These are phyloP conservation scores for Cystofilobasidium bisporidii DNA, from an alignment of 768 basidiomycete species.

Conservation along the genomic window DNA sequence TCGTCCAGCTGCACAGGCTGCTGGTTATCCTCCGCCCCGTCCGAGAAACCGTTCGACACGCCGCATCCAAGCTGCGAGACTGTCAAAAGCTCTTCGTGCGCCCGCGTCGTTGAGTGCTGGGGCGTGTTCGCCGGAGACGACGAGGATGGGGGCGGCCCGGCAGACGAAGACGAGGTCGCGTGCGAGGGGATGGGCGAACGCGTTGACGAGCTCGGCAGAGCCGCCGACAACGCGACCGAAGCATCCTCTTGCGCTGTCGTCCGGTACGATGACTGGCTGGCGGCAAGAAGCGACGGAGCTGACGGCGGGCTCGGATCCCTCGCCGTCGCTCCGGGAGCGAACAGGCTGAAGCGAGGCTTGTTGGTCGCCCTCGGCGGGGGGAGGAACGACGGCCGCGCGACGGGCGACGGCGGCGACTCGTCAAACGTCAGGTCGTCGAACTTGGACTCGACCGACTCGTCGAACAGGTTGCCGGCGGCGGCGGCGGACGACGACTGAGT, in stretches of 20 bases:
- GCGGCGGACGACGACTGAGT: not conserved
- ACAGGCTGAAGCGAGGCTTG: not conserved
- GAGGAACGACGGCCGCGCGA: not conserved
- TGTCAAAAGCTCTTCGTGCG: not conserved
- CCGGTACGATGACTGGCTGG: too few relatives aligned
- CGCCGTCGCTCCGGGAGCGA: not conserved
- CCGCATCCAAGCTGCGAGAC: not conserved
- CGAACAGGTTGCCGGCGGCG: not conserved
- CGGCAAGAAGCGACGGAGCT: too few relatives aligned
- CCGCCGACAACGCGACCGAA: too few relatives aligned
- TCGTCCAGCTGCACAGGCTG: not conserved
- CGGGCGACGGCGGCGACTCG: not conserved
- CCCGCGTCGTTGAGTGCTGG: not conserved
- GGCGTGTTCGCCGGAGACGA: not conserved
- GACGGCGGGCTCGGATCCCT: too few relatives aligned
- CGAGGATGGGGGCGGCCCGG: too few relatives aligned
- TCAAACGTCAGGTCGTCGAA: not conserved
- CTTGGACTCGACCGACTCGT: not conserved
- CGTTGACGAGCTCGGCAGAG: too few relatives aligned
- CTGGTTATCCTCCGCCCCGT: not conserved
- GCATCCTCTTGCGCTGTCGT: too few relatives aligned
- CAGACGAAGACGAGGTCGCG: too few relatives aligned
- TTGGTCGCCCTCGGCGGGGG: not conserved
- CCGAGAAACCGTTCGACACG: not conserved
- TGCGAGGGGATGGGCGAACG: too few relatives aligned